A percentile compares a stretch with the other conserved stretches of the same genome.
phyloP scores from a whole-genome alignment of 2,329 filamentous ascomycete species.

The Scorias spongiosa region DNA sequence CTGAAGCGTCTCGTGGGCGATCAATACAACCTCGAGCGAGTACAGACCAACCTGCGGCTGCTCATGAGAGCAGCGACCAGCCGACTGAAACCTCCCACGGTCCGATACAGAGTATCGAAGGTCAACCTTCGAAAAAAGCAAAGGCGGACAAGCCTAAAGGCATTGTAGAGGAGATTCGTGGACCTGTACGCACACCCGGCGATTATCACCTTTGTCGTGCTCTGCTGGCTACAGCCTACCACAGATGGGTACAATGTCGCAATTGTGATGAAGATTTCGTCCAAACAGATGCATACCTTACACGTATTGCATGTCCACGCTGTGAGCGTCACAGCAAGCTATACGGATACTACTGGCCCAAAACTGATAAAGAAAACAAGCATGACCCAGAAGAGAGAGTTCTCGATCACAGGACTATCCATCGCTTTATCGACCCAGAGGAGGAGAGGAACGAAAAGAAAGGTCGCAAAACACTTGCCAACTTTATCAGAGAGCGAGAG shows the following conservation, averaged over 20 bases:
- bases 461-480: conserved; percentile 6
- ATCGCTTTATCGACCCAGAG: conserved; percentile 59
- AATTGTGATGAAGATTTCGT: conserved; percentile 74
- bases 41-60: not conserved
- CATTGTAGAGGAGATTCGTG: conserved; percentile 14
- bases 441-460: conserved; percentile 21
- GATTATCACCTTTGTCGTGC: conserved; percentile 65
- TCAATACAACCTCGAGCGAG: not conserved
- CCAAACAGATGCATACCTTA: conserved; percentile 76
- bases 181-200: conserved; percentile 26
- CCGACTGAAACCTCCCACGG: not conserved
- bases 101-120: conserved; percentile 16
- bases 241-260: conserved; percentile 77
- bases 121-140: conserved; percentile 1
- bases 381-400: conserved; percentile 54
- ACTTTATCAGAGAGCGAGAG: not conserved
- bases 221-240: conserved; percentile 60
- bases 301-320: conserved; percentile 69
- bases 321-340: conserved; percentile 93
- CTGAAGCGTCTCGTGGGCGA: too few species aligned
- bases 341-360: conserved; percentile 91
- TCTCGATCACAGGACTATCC: conserved; percentile 72
- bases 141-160: conserved; percentile 6
- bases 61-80: not conserved
- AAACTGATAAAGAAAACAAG: conserved; percentile 68